Conservation (phyloP, 192 early-diverging fungal genomes). For the Mortierella hygrophila region DNA sequence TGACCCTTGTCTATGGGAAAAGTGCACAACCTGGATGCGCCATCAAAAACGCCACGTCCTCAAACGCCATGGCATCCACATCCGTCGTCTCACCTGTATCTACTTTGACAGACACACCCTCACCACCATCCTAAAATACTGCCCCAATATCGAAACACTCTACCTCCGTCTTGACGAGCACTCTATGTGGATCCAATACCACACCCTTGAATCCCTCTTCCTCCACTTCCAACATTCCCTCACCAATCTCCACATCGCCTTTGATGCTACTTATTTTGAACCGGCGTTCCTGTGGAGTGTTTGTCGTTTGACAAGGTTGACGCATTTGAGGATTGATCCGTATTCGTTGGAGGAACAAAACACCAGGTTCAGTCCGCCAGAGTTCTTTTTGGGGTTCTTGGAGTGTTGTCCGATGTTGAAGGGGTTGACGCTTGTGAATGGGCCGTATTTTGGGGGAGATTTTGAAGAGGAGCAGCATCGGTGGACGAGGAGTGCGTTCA, state of each 20-base stretch:
- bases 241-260: neutral
- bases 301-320: neutral
- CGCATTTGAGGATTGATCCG: neutral
- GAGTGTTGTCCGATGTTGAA: neutral
- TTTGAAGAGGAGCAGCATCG: neutral
- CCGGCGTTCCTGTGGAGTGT: neutral
- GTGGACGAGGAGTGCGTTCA: neutral
- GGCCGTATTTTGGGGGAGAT: neutral
- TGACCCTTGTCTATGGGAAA: neutral
- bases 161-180: neutral
- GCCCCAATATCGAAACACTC: neutral
- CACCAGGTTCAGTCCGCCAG: neutral
- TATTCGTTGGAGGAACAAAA: neutral
- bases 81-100: neutral
- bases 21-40: neutral
- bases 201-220: neutral
- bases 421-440: neutral
- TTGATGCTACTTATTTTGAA: neutral
- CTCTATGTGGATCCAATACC: slow-evolving; percentile 1
- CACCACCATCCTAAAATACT: neutral
- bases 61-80: neutral
- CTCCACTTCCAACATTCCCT: neutral
- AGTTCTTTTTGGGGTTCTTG: neutral
- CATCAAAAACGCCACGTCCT: neutral
- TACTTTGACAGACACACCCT: neutral